Evolutionary conservation across 202 grass and related monocot species (phyloP), one percentile per base, ranked within the genome.

Genomic region (Dendrocalamus latiflorus): DNA sequence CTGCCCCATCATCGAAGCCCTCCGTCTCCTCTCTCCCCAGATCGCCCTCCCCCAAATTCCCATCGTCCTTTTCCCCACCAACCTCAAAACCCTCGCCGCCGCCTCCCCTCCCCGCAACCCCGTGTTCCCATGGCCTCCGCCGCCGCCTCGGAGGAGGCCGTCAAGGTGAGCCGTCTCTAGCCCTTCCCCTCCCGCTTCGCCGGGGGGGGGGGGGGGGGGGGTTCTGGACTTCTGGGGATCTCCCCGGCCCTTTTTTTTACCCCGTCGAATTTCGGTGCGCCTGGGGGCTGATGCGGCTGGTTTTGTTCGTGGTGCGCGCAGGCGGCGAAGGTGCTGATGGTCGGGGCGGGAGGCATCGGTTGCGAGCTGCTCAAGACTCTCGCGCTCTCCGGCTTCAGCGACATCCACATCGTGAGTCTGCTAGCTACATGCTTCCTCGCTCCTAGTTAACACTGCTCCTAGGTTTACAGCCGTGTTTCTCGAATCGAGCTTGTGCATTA

Each of bases 291-390:
- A 83, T 86, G 62, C n/a, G n/a, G n/a, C n/a, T n/a, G n/a, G 4
- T 74, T 59, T 25, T 13, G 22, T 10, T 20, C 39, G 43, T 28
- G 33, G 13, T 22, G 59, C 10, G 37, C 33, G 74, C 88, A 98
- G 96, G 87, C 74, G 72, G 93, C 96, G 61, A 94, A 99, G 84
- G 93, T 99, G 57, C 85, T 99, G 38, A 99, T 99, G 96, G 96
- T 99, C 33, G 96, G 96, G 11, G 96, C 96, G 1, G 96, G 96
- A 38, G 96, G 96, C 21, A 99, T 99, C 68, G 96, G 96, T 5
- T 99, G 96, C 87, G 96, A 99, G 91, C 89, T 99, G 50, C 91
- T 99, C 83, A 99, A 99, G 86, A 99, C 96, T 30, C 93, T 99
- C 62, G 96, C 93, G 10, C 93, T 99, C 63, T 94, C 96, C 26